phyloP scores from a whole-genome alignment of 148 eudicot species.

The Nyssa sinensis region DNA sequence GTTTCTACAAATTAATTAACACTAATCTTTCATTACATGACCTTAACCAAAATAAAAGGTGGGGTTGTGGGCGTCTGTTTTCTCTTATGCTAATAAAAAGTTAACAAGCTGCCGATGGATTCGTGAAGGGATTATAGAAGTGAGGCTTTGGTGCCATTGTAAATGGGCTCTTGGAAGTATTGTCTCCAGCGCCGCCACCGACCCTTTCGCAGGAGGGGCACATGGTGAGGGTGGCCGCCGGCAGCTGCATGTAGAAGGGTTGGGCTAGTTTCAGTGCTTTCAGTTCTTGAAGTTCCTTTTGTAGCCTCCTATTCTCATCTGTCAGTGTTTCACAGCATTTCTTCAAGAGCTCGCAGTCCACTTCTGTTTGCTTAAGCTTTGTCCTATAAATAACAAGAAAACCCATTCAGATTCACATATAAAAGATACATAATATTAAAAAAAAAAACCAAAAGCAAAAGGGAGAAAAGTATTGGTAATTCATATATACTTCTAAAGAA shows the following conservation, averaged over 20 bases:
- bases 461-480: neutral
- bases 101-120: conserved; percentile 52
- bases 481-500: neutral
- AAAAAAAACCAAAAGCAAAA: neutral
- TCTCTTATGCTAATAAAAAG: neutral
- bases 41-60: conserved; percentile 25
- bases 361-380: conserved; percentile 72
- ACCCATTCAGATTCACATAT: neutral
- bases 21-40: conserved; percentile 13
- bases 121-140: conserved; percentile 37
- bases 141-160: conserved; percentile 40
- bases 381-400: conserved; percentile 32
- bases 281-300: conserved; percentile 69
- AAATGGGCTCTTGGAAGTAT: conserved; percentile 27
- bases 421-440: neutral
- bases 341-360: conserved; percentile 78
- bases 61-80: neutral
- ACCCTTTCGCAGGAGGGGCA: conserved; percentile 82
- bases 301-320: conserved; percentile 73
- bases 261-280: conserved; percentile 48
- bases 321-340: conserved; percentile 69
- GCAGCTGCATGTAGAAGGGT: conserved; percentile 64
- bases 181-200: conserved; percentile 18
- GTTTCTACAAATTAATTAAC: conserved; percentile 2
- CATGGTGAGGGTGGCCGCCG: conserved; percentile 71